Evolutionary conservation across 768 basidiomycete species (phyloP), one percentile per base, ranked within the genome.

Genomic region (Sporobolomyces roseus): DNA sequence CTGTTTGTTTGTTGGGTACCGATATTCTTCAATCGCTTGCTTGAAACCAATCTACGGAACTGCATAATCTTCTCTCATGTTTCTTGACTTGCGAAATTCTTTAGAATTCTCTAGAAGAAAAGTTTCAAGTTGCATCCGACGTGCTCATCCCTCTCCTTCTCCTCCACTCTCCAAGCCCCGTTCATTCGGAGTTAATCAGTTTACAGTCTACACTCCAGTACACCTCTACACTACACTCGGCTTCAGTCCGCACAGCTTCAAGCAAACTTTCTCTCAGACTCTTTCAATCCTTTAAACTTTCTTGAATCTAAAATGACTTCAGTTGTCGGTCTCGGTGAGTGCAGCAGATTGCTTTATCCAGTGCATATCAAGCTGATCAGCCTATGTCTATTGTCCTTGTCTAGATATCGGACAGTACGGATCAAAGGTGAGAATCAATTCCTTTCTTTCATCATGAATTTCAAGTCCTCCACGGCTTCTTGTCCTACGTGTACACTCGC

Each of bases 401-500:
- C 19, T 46, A 68, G 72, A 73, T 54, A 73, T 73, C 36, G 72
- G 72, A 64, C 72, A 70, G 58, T 73, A 66, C 54, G 68, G 68
- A 36, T 70, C 68, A 53, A 73, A 73, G 72, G 72, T 73, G 38
- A 50, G 55, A 27, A 16, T 1, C 2, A 2, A 4, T 16, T 23
- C 2, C 36, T 33, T 61, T 50, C 61, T 23, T 27, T n/a, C 25
- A 53, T 29, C 17, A 19, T 32, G 8, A 13, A 14, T 21, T 29
- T 33, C 41, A 23, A 16, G 19, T 16, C 3, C 7, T 2, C 2
- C 6, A 32, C 41, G 13, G 33, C 5, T 7, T 16, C 53, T 38
- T 10, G 7, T n/a, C 8, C 9, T n/a, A 32, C 50, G 4, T 17
- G 54, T 6, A 56, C 17, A 25, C 35, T 36, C 38, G 54, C 38